Percentiles rank a stretch among this genome's conserved stretches.
Evolutionary conservation across 1,284 basidiomycete genomes (phyloP).

Genomic region (Malassezia equina): DNA sequence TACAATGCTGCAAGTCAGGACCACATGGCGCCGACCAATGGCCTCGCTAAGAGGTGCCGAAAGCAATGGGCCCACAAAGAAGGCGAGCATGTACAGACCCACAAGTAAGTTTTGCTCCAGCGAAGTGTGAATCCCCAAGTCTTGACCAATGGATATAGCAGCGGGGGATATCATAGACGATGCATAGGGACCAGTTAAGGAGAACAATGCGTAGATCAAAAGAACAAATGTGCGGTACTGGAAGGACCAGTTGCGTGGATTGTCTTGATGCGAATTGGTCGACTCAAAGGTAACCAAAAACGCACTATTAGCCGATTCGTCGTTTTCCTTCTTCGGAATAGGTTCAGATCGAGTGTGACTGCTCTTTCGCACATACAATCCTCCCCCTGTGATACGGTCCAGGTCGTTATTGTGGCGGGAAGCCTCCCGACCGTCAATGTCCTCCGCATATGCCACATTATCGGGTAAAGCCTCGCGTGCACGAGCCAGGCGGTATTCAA

Average conservation of each 20-base stretch:
- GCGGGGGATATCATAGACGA: slow-evolving; percentile 43
- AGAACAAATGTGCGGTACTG: slow-evolving; percentile 58
- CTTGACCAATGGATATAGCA: slow-evolving; percentile 19
- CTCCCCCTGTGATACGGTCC: not conserved
- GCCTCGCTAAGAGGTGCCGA: slow-evolving; percentile 56
- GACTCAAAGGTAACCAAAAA: slow-evolving; percentile 57
- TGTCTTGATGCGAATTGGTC: slow-evolving; percentile 54
- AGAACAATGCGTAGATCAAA: slow-evolving; percentile 29
- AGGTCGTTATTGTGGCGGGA: not conserved
- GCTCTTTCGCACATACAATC: not conserved
- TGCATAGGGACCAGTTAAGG: slow-evolving; percentile 33
- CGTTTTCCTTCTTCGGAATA: not conserved
- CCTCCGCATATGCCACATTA: not conserved
- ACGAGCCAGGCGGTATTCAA: not conserved
- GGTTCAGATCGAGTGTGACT: slow-evolving; percentile 2
- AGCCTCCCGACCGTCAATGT: not conserved
- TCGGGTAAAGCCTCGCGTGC: slow-evolving; percentile 2
- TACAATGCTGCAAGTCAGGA: slow-evolving; percentile 32
- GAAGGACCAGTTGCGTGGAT: slow-evolving; percentile 62
- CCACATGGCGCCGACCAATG: slow-evolving; percentile 43
- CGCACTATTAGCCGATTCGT: slow-evolving; percentile 4
- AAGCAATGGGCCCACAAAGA: slow-evolving; percentile 31
- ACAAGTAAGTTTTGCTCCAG: slow-evolving; percentile 27
- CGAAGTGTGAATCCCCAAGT: slow-evolving; percentile 24
- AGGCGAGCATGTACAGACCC: slow-evolving; percentile 34